Conservation (phyloP, 805 yeast genomes). For the Kluyveromyces aestuarii region DNA sequence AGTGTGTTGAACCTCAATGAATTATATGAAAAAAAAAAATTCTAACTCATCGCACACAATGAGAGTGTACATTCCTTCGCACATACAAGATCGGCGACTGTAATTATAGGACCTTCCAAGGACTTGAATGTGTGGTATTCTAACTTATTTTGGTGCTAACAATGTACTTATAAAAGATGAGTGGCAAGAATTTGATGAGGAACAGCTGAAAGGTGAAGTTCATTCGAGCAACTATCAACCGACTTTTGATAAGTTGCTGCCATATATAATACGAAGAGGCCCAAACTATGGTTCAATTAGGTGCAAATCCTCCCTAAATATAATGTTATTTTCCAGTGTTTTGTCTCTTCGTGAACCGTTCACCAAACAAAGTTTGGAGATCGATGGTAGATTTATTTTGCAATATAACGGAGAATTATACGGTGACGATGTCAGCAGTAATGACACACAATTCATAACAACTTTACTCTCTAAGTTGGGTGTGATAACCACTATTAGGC, state of each 20-base stretch:
- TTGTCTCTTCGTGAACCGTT: constrained; percentile 74
- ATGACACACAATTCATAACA: constrained; percentile 57
- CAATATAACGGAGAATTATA: constrained; percentile 93
- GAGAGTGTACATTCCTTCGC: too few relatives aligned
- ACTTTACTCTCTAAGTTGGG: constrained; percentile 25
- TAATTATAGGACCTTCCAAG: not conserved
- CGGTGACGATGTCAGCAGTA: constrained; percentile 43
- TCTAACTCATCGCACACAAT: not conserved
- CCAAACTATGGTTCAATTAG: constrained; percentile 43
- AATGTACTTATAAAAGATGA: constrained; percentile 5
- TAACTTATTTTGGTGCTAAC: constrained; percentile 26
- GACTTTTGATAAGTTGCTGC: constrained; percentile 31
- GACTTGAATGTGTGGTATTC: constrained; percentile 48
- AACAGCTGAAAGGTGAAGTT: not conserved
- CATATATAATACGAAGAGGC: constrained; percentile 49
- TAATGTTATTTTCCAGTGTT: constrained; percentile 55
- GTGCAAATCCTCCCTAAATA: constrained; percentile 6
- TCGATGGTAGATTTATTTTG: constrained; percentile 33
- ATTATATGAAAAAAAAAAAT: not conserved
- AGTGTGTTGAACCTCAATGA: not conserved
- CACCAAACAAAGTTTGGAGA: constrained; percentile 57
- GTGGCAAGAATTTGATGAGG: constrained; percentile 13
- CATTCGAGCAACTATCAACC: not conserved
- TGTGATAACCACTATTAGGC: constrained; percentile 33
- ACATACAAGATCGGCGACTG: too few relatives aligned